Percentiles rank a stretch among this genome's conserved stretches.
These are phyloP conservation scores for Calocybe indica DNA, from an alignment of 768 basidiomycete species.

Conservation along the genomic window DNA sequence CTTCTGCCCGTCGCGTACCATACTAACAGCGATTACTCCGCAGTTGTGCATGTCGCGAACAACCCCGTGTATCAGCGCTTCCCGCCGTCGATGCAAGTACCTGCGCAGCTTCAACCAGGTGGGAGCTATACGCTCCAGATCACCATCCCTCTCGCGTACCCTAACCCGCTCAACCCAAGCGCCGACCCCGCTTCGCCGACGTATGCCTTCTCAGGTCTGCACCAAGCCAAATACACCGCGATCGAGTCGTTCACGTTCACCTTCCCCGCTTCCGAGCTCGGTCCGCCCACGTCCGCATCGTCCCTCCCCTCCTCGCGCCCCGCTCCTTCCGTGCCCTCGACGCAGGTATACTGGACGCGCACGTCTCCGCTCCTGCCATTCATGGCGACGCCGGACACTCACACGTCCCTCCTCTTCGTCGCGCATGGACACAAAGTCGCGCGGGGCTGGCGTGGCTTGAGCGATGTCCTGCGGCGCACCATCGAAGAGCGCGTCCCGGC, in stretches of 20 bases:
- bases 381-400: constrained; percentile 9
- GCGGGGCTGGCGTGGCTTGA: constrained; percentile 7
- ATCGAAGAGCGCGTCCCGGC: constrained; percentile 7
- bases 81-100: constrained; percentile 3
- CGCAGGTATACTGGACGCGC: constrained; percentile 11
- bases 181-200: constrained; percentile 8
- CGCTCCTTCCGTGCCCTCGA: constrained; percentile 6
- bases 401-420: constrained; percentile 7
- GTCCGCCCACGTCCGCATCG: not conserved
- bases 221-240: constrained; percentile 10
- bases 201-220: constrained; percentile 9
- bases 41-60: constrained; percentile 14
- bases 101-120: constrained; percentile 8
- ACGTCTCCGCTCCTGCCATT: constrained; percentile 9
- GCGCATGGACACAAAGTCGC: constrained; percentile 10
- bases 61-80: constrained; percentile 14
- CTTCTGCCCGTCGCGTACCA: not conserved
- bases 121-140: constrained; percentile 10
- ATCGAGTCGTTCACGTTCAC: constrained; percentile 15
- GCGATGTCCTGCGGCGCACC: constrained; percentile 2
- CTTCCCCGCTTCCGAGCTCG: constrained; percentile 6
- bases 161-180: constrained; percentile 14
- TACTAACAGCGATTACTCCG: not conserved
- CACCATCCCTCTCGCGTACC: constrained; percentile 13
- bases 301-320: too few species aligned